Percentiles rank a stretch among this genome's conserved stretches.
phyloP scores from a whole-genome alignment of 352 stramenopile species.

The Pythium dissotocum region DNA sequence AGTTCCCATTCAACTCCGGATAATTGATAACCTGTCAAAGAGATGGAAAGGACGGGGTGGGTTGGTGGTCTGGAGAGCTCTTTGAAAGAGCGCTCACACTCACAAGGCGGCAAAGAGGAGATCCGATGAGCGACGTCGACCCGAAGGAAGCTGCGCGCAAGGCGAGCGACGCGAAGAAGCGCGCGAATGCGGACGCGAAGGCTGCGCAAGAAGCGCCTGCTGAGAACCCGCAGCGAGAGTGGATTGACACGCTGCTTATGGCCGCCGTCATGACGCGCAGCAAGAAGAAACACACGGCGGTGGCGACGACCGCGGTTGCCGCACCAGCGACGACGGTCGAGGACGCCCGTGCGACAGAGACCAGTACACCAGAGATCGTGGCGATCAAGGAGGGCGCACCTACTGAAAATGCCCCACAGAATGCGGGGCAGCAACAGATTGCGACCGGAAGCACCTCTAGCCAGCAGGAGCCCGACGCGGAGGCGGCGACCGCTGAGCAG shows the following conservation, averaged over 20 bases:
- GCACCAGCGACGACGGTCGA: slow-evolving; percentile 6
- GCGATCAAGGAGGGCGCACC: background rate
- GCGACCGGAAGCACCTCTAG: background rate
- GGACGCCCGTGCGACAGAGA: background rate
- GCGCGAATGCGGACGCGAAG: background rate
- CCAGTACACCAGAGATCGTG: background rate
- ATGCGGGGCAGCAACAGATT: slow-evolving; percentile 1
- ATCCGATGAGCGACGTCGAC: slow-evolving; percentile 26
- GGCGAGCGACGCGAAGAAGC: slow-evolving; percentile 22
- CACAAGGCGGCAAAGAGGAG: slow-evolving; percentile 19
- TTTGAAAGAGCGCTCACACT: slow-evolving; percentile 18
- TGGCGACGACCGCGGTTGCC: background rate
- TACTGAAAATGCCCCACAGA: background rate
- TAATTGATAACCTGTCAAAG: slow-evolving; percentile 10
- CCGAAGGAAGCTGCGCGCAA: slow-evolving; percentile 18
- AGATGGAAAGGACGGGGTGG: slow-evolving; percentile 24
- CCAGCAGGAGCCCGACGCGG: background rate
- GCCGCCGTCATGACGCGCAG: slow-evolving; percentile 72
- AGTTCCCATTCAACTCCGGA: background rate
- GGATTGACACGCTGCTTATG: slow-evolving; percentile 80
- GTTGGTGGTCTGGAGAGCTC: slow-evolving; percentile 22
- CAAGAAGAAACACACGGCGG: slow-evolving; percentile 35
- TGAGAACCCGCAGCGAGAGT: slow-evolving; percentile 60
- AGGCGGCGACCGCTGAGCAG: slow-evolving; percentile 9
- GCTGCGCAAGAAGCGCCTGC: slow-evolving; percentile 2